Evolutionary conservation across 305 asterid genomes (phyloP).

Genomic region (Caryopteris hybrid): DNA sequence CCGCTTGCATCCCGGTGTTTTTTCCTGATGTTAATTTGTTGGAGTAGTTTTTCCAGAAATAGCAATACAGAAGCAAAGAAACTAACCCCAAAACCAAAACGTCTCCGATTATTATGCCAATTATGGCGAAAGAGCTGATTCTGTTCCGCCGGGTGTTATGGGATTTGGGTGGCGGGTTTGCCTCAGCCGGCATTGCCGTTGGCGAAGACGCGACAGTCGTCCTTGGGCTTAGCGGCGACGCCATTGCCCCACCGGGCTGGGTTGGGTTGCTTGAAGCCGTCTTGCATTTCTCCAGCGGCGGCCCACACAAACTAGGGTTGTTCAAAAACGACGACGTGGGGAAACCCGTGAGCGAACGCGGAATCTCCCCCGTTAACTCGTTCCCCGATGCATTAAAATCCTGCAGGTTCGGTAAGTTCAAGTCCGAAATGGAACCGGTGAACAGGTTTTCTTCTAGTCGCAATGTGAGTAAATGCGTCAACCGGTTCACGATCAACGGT

Average conservation of each 20-base stretch:
- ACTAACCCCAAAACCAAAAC: slow-evolving; percentile 50
- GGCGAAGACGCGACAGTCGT: slow-evolving; percentile 50
- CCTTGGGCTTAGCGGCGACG: slow-evolving; percentile 55
- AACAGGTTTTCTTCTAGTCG: slow-evolving; percentile 54
- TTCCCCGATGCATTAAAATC: slow-evolving; percentile 80
- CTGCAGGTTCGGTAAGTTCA: slow-evolving; percentile 43
- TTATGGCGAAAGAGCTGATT: slow-evolving; percentile 50
- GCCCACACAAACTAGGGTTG: slow-evolving; percentile 52
- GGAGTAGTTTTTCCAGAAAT: slow-evolving; percentile 43
- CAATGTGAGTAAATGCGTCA: slow-evolving; percentile 58
- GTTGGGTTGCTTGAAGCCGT: slow-evolving; percentile 29
- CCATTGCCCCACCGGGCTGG: slow-evolving; percentile 55
- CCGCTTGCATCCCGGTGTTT: slow-evolving; percentile 33
- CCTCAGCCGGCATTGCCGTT: slow-evolving; percentile 40
- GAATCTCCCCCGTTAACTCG: slow-evolving; percentile 48
- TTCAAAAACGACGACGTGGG: slow-evolving; percentile 47
- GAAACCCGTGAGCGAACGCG: slow-evolving; percentile 46
- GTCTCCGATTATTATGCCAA: slow-evolving; percentile 66
- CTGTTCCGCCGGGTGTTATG: slow-evolving; percentile 36
- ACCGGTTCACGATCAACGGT: slow-evolving; percentile 33
- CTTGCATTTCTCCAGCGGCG: slow-evolving; percentile 50
- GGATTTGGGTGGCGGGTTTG: slow-evolving; percentile 30
- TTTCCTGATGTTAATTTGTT: slow-evolving; percentile 27
- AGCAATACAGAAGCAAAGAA: slow-evolving; percentile 58
- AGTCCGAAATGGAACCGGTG: slow-evolving; percentile 49